Base-by-base conservation (phyloP, 306 rosid genomes). In the Spatholobus suberectus region DNA sequence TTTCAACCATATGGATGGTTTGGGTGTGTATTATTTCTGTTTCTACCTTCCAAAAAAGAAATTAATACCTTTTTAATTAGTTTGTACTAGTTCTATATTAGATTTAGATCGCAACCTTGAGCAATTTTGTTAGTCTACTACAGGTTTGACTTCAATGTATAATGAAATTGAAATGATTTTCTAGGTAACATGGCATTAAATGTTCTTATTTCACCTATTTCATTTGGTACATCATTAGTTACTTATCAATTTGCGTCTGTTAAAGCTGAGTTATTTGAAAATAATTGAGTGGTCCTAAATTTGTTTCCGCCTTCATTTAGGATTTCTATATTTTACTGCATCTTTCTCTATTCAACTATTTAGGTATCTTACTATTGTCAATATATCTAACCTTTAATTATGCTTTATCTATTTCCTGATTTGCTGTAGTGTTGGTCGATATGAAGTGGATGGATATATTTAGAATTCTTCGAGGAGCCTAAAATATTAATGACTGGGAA, bases 1-100 rank as follows among this genome's bases (percentile, higher is more conserved):
- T 90, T 95, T 87, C 98, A 95, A 91, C 98, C 97, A 68, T 93
- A 98, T 71, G 98, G 98, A 57, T 95, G 98, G 97, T 90, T 95
- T 79, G 98, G 98, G 98, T 93, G 75, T 51, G 84, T 83, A 79
- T 49, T 76, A 58, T 74, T 12, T 79, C 82, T 59, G 66, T 52
- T 44, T 76, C 70, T 54, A 15, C 8, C 76, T 57, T 51, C 70
- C 71, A 49, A 55, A 23, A 0, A 58, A 10, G 75, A 58, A 66
- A 37, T 29, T 8, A 52, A 66, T 12, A 35, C 63, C 12, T 79
- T 73, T 65, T 63, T 23, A 13, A 52, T 46, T 59, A 21, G 62
- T 49, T 49, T 82, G 18, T 74, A 6, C 17, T 26, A 37, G 35
- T 51, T 40, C 40, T 65, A 63, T 65, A 20, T 73, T 66, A 34